Evolutionary conservation across 352 stramenopile species (phyloP).

Genomic region (Phytophthora hybrid): DNA sequence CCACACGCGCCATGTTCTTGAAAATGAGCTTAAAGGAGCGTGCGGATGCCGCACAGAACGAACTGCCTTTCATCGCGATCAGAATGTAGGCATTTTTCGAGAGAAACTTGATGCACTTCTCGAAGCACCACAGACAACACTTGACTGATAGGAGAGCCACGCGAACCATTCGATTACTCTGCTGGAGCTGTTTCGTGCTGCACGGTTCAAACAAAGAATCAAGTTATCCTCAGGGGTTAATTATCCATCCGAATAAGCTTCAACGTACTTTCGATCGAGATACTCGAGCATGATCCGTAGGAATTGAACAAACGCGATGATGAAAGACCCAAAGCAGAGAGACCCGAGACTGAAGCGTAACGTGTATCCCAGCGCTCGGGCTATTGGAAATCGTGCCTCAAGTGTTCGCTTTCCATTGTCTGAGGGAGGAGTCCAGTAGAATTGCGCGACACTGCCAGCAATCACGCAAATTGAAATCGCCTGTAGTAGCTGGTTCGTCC

Average conservation of each 20-base stretch:
- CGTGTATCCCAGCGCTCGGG: slow-evolving; percentile 61
- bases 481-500: slow-evolving; percentile 96
- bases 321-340: slow-evolving; percentile 96
- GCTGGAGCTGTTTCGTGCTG: slow-evolving; percentile 81
- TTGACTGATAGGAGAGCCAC: slow-evolving; percentile 80
- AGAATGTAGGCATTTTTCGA: slow-evolving; percentile 97
- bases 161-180: slow-evolving; percentile 80
- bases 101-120: slow-evolving; percentile 97
- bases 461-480: slow-evolving; percentile 95
- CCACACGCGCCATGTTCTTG: slow-evolving; percentile 91
- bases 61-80: slow-evolving; percentile 82
- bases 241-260: not conserved
- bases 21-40: slow-evolving; percentile 95
- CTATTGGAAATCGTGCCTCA: slow-evolving; percentile 71
- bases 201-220: not conserved
- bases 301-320: slow-evolving; percentile 98
- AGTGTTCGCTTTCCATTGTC: slow-evolving; percentile 46
- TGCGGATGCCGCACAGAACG: slow-evolving; percentile 91
- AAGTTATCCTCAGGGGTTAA: not conserved
- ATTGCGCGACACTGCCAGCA: slow-evolving; percentile 91
- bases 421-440: slow-evolving; percentile 89
- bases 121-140: slow-evolving; percentile 96
- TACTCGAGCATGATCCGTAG: slow-evolving; percentile 94
- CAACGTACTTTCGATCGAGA: slow-evolving; percentile 91
- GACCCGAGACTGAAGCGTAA: slow-evolving; percentile 95